phyloP scores from a whole-genome alignment of 331 rosid genomes.

The Dryas integrifolia region DNA sequence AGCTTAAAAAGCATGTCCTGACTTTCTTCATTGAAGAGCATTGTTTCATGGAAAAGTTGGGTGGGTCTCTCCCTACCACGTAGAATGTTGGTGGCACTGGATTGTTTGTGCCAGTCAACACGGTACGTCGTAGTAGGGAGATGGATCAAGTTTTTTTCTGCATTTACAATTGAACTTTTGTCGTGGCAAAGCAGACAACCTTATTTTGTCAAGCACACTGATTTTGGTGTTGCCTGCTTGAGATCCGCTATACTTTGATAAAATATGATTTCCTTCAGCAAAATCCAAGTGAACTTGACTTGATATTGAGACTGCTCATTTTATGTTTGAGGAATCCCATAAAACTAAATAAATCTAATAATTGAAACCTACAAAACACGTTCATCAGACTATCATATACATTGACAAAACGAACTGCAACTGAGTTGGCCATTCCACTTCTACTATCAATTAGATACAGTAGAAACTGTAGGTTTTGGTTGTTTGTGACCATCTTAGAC shows the following conservation, averaged over 20 bases:
- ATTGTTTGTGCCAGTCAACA: no score
- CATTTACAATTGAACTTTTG: not conserved
- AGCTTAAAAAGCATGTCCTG: no score
- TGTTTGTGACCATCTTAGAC: not conserved
- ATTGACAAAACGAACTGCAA: not conserved
- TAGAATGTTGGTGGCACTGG: no score
- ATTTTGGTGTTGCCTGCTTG: not conserved
- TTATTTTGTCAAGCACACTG: not conserved
- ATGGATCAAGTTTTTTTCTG: no score
- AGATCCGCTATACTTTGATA: not conserved
- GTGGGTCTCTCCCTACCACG: no score
- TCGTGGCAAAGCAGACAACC: not conserved
- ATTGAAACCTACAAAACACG: not conserved
- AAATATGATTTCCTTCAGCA: not conserved
- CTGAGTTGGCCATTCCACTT: not conserved
- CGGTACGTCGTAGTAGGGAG: no score
- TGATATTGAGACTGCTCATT: not conserved
- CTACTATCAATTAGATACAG: not conserved
- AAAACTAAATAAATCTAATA: slow-evolving; percentile 2
- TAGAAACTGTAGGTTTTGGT: not conserved
- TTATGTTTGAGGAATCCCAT: slow-evolving; percentile 22
- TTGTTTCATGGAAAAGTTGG: no score
- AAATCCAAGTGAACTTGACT: not conserved
- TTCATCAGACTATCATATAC: not conserved
- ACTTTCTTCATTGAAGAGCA: no score